Evolutionary conservation across 257 asterid species (phyloP), one percentile per base, ranked within the genome.

Genomic region (Thymus mandschuricus): DNA sequence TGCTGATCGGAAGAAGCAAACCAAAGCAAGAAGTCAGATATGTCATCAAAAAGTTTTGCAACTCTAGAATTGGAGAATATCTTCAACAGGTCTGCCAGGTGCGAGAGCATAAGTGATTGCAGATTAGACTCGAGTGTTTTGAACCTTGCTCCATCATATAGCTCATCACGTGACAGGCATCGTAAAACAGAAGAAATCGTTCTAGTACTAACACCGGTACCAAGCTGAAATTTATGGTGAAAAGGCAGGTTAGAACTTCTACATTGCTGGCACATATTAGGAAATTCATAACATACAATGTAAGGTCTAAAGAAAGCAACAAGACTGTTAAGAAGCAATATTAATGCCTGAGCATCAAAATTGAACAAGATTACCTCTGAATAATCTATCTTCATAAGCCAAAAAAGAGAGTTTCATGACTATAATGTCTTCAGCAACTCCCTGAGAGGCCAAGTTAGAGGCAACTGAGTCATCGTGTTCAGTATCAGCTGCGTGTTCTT

Each of bases 91-190:
- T 85, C 88, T 35, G 81, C 87, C 82, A 89, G 79, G 75, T 89
- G 95, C 78, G 81, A 75, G 76, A 88, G 89, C 82, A 92, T 63
- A 43, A 82, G 84, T 56, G 86, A 84, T 78, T 91, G 99, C 75
- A 95, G 88, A 81, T 82, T 85, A 71, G 84, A 80, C 82, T 92
- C 98, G 29, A 95, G 97, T 43, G 94, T 77, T 87, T 74, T 84
- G 76, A 89, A 86, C 83, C 98, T 87, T 59, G 97, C 77, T 67
- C 86, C 78, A 60, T 89, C 97, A 63, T 72, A 88, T 30, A 88
- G 84, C 81, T 88, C 98, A 75, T 92, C 96, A 73, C 40, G 85
- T 63, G 96, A 81, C 71, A 95, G 88, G 81, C 98, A 92, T 69
- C 91, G 83, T 78, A 95, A 63, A 72, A 75, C 89, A 61, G 82